Evolutionary conservation across 2,329 filamentous ascomycete genomes (phyloP).

Genomic region (Claviceps pusilla): DNA sequence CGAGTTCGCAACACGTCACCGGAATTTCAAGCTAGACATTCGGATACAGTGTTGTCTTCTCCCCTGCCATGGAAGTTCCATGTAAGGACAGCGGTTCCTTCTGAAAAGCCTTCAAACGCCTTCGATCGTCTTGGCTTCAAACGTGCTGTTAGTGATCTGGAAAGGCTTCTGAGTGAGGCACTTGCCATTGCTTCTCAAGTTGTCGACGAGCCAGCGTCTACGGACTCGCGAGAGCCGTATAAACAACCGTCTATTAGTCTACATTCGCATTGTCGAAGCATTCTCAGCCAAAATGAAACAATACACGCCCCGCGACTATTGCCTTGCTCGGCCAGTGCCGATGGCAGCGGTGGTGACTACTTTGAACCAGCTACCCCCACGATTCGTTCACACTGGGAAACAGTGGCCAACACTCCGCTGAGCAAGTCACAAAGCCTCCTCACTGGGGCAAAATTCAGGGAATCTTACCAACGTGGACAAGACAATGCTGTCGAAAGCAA

Average conservation of each 20-base stretch:
- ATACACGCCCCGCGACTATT: not conserved
- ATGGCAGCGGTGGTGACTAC: constrained; percentile 5
- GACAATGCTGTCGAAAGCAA: constrained; percentile 1
- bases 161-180: constrained; percentile 32
- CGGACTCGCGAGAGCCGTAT: constrained; percentile 4
- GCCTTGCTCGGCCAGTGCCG: constrained; percentile 3
- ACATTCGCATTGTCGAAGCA: constrained; percentile 4
- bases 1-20: constrained; percentile 4
- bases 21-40: constrained; percentile 8
- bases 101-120: constrained; percentile 10
- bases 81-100: constrained; percentile 8
- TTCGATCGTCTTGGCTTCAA: constrained; percentile 19
- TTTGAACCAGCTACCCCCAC: not conserved
- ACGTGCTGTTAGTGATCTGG: constrained; percentile 26
- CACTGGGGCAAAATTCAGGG: not conserved
- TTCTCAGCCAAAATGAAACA: not conserved
- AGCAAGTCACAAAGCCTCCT: not conserved
- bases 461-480: not conserved
- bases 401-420: not conserved
- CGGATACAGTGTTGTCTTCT: constrained; percentile 10
- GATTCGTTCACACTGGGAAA: not conserved
- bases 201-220: constrained; percentile 17
- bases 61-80: constrained; percentile 7
- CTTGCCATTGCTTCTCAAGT: constrained; percentile 27
- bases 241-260: constrained; percentile 7